Conservation (phyloP, 805 yeast species). For the Lipomyces starkeyi region DNA sequence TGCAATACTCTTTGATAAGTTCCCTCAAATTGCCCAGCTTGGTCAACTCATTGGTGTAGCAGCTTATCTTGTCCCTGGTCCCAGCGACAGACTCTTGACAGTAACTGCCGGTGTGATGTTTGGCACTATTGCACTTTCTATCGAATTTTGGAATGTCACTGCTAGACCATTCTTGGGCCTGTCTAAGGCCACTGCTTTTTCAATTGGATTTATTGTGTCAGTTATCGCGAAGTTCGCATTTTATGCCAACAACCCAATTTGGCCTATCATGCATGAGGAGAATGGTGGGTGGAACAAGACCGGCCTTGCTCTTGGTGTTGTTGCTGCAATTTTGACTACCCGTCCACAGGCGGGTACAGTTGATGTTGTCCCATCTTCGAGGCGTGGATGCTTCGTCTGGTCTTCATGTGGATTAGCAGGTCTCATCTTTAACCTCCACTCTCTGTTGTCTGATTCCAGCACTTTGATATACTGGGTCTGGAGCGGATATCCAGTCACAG, state of each 20-base stretch:
- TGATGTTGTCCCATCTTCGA: conserved; percentile 25
- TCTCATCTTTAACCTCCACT: conserved; percentile 70
- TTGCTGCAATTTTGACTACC: conserved; percentile 62
- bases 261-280: conserved; percentile 88
- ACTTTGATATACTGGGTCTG: conserved; percentile 93
- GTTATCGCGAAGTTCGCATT: conserved; percentile 75
- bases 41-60: conserved; percentile 72
- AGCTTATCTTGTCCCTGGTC: conserved; percentile 69
- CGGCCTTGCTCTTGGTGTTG: conserved; percentile 68
- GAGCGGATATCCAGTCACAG: conserved; percentile 89
- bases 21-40: conserved; percentile 63
- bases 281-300: conserved; percentile 86
- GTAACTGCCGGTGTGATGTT: conserved; percentile 72
- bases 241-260: conserved; percentile 88
- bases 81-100: conserved; percentile 69
- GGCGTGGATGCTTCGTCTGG: conserved; percentile 45
- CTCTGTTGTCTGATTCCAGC: conserved; percentile 81
- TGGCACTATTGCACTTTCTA: conserved; percentile 60
- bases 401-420: conserved; percentile 79
- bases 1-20: conserved; percentile 48
- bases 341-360: conserved; percentile 37
- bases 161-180: conserved; percentile 44
- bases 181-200: conserved; percentile 61
- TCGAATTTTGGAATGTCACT: conserved; percentile 45
- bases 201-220: conserved; percentile 74